phyloP scores from a whole-genome alignment of 306 rosid genomes.

The Vigna angularis region DNA sequence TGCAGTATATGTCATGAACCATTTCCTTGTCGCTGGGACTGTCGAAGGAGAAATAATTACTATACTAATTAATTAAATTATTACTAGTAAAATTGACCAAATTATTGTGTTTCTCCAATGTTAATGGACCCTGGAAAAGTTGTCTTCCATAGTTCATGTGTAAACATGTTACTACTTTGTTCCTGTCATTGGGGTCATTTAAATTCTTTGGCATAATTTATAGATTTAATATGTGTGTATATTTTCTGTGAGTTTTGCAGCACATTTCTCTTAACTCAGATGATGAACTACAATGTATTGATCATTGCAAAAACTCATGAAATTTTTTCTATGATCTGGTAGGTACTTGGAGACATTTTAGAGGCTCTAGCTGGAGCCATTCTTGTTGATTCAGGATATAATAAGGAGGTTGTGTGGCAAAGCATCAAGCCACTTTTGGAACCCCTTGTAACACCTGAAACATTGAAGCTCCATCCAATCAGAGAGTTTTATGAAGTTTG shows the following conservation, averaged over 20 bases:
- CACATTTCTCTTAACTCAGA: neutral
- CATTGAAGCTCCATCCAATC: constrained; percentile 57
- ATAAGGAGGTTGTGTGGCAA: constrained; percentile 57
- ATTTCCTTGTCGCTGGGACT: too few relatives aligned
- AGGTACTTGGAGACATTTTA: constrained; percentile 87
- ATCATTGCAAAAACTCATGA: constrained; percentile 8
- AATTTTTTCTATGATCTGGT: constrained; percentile 26
- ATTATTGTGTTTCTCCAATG: too few relatives aligned
- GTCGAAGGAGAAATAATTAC: too few relatives aligned
- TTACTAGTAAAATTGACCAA: too few relatives aligned
- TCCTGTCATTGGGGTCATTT: too few relatives aligned
- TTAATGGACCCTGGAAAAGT: too few relatives aligned
- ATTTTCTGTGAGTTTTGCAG: neutral
- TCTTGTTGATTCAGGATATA: constrained; percentile 70
- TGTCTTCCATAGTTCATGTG: too few relatives aligned
- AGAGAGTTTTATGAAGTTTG: constrained; percentile 62
- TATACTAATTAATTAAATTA: too few relatives aligned
- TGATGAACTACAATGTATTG: neutral
- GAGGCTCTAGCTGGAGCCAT: constrained; percentile 92
- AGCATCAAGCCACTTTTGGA: constrained; percentile 76
- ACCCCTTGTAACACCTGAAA: constrained; percentile 75
- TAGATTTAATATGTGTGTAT: too few relatives aligned
- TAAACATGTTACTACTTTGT: too few relatives aligned
- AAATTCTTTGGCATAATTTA: too few relatives aligned
- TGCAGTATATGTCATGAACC: too few relatives aligned